Percentiles rank a stretch among this genome's conserved stretches.
phyloP scores from a whole-genome alignment of 768 basidiomycete species.

The Rhodotorula taiwanensis region DNA sequence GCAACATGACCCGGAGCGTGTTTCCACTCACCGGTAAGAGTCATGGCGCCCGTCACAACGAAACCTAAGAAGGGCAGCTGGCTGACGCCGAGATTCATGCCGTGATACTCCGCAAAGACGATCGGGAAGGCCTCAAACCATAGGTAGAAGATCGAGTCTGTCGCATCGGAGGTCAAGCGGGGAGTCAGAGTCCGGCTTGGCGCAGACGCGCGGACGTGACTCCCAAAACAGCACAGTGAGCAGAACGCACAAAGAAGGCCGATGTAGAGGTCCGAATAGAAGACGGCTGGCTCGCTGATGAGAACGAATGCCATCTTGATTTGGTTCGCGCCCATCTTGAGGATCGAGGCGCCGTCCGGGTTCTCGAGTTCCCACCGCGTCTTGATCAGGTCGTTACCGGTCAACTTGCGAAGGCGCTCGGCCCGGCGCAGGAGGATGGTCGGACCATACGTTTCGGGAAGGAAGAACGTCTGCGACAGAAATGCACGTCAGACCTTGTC shows the following conservation, averaged over 20 bases:
- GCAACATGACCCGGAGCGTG: too few species aligned
- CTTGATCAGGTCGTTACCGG: conserved; percentile 43
- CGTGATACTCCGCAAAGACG: conserved; percentile 42
- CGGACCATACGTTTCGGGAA: conserved; percentile 45
- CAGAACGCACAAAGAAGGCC: conserved; percentile 28
- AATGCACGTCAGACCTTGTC: too few species aligned
- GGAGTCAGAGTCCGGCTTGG: too few species aligned
- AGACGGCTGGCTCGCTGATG: conserved; percentile 43
- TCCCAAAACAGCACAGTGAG: background rate
- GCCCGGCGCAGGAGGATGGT: conserved; percentile 47
- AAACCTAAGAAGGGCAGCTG: conserved; percentile 41
- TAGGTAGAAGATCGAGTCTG: conserved; percentile 17
- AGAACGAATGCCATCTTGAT: conserved; percentile 41
- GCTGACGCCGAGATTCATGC: conserved; percentile 33
- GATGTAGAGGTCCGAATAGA: conserved; percentile 44
- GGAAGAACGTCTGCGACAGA: conserved; percentile 39
- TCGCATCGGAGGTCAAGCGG: background rate
- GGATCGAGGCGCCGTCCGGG: conserved; percentile 4
- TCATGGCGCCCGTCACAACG: conserved; percentile 37
- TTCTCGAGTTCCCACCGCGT: conserved; percentile 42
- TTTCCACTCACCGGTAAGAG: background rate
- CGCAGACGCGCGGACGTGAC: too few species aligned
- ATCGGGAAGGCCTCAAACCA: conserved; percentile 44
- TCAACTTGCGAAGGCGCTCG: conserved; percentile 44
- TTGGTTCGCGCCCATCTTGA: conserved; percentile 10